Base-by-base conservation (phyloP, 2,329 filamentous ascomycete species). In the Xylariaceae sp. region DNA sequence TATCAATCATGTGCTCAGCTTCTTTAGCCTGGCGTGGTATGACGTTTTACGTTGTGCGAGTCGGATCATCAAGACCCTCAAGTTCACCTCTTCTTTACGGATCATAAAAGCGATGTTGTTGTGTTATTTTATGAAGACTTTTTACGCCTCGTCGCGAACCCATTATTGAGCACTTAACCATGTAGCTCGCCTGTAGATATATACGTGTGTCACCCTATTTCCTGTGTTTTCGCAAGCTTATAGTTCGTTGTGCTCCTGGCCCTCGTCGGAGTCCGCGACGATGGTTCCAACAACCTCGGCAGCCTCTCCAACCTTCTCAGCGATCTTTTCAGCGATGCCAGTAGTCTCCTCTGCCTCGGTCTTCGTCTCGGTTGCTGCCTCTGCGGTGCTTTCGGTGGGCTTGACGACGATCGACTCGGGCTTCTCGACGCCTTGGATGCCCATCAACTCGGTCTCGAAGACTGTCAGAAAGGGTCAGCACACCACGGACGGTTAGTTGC, bases 361-460 rank as follows among this genome's bases (percentile, higher is more conserved):
- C 19, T 58, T 59, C 38, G 53, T 49, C 22, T 63, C 57, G 32
- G 59, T 51, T 2, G 55, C 50, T 19, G 54, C 60, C 49, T 56
- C 60, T 32, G 56, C 57, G 43, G 53, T 57, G 23, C 52, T 56
- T 17, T 52, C 50, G 11, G 57, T 53, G 25, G 54, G 47, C 65
- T 74, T 74, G 49, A 62, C 64, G 19, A 71, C 59, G 49, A 75
- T 74, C 14, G 66, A 63, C 52, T 75, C 72, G 45, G 73, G 72
- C 54, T 72, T 70, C 44, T 68, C 64, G 22, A 92, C 86, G 22
- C 90, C 90, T 14, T 83, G 74, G 62, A 97, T 96, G 45, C 79
- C 84, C 59, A 96, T 74, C 55, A 97, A 73, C 70, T 95, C 89
- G 37, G 91, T 95, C 73, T 95, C 88, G 64, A 97, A 96, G 42